These are phyloP conservation scores for Cladorrhinum samala DNA, from an alignment of 495 filamentous ascomycete genomes.

Conservation along the genomic window DNA sequence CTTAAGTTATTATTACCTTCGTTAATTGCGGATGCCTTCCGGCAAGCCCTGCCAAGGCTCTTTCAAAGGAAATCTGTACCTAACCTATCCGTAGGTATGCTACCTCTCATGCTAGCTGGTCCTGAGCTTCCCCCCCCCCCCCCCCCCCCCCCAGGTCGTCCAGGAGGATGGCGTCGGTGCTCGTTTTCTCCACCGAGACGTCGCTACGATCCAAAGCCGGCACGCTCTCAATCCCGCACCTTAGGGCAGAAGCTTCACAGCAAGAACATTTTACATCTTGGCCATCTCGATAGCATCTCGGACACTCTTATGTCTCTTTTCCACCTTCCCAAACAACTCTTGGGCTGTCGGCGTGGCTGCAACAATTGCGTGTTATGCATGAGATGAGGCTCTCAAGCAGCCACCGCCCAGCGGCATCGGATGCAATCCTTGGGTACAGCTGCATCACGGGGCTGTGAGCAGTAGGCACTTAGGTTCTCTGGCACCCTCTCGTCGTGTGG, in stretches of 20 bases:
- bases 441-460: neutral
- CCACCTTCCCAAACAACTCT: neutral
- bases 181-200: too few species aligned
- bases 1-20: neutral
- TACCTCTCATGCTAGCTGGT: too few species aligned
- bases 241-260: too few species aligned
- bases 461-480: too few species aligned
- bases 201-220: too few species aligned
- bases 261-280: too few species aligned
- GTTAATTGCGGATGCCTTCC: neutral
- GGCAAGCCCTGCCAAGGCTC: conserved; percentile 9
- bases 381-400: neutral
- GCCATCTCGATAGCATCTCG: neutral
- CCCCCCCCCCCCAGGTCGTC: too few species aligned
- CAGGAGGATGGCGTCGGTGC: too few species aligned
- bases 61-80: neutral
- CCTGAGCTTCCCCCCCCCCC: too few species aligned
- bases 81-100: neutral
- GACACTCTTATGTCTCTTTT: neutral
- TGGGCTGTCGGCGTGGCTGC: neutral
- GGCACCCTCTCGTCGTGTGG: too few species aligned
- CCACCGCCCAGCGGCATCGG: neutral
- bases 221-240: too few species aligned
- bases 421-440: neutral
- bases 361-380: neutral